Conservation (phyloP, 257 asterid species). For the Hygrophila difformis region DNA sequence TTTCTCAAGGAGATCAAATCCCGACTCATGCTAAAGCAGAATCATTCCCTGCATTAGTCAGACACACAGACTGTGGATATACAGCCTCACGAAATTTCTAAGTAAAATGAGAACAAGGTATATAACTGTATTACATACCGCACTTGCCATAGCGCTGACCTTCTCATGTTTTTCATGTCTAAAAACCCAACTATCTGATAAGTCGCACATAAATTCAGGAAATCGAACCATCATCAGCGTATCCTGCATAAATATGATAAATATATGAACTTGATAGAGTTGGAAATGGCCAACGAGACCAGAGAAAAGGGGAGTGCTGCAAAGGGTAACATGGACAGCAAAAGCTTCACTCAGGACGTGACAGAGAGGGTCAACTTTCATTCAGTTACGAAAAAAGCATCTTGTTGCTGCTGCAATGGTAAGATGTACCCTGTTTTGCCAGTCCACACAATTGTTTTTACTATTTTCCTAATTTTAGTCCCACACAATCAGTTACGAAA, state of each 20-base stretch:
- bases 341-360: too few relatives aligned
- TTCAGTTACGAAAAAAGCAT: too few relatives aligned
- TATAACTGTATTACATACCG: conserved; percentile 22
- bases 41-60: conserved; percentile 49
- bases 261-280: not conserved
- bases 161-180: conserved; percentile 58
- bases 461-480: too few relatives aligned
- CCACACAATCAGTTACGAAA: too few relatives aligned
- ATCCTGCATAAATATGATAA: conserved; percentile 29
- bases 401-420: too few relatives aligned
- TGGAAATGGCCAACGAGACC: not conserved
- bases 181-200: conserved; percentile 49
- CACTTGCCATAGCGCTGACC: conserved; percentile 61
- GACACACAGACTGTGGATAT: conserved; percentile 11
- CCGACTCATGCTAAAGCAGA: conserved; percentile 57
- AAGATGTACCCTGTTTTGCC: too few relatives aligned
- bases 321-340: too few relatives aligned
- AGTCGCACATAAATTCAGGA: conserved; percentile 37
- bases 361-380: too few relatives aligned
- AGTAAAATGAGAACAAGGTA: not conserved
- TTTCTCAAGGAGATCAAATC: conserved; percentile 57
- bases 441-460: too few relatives aligned
- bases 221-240: conserved; percentile 50
- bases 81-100: not conserved
- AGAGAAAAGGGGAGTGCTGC: too few relatives aligned